Evolutionary conservation across 495 filamentous ascomycete species (phyloP), one percentile per base, ranked within the genome.

Genomic region (Penicillium atrosanguineum): DNA sequence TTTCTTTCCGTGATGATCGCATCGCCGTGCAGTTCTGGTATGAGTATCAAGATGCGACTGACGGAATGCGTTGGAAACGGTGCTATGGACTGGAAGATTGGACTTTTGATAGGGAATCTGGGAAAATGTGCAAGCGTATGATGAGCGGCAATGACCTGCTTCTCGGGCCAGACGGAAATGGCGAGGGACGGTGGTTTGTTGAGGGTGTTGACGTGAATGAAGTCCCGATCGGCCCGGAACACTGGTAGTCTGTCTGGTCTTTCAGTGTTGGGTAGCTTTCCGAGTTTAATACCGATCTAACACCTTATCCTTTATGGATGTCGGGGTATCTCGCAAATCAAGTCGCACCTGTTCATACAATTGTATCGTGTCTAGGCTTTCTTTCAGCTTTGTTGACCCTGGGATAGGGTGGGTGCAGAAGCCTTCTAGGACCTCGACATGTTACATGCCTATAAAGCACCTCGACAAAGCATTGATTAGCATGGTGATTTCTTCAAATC

Each of bases 11-110:
- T 14, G 73, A 72, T 40, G 61, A 75, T 48, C 69, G 65, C 15
- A 95, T 93, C 60, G 89, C 88, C 1, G 90, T 94, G 38, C 88
- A 95, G 69, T 95, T 95, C 68, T 95, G 90, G 90, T 95, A 95
- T 55, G 91, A 96, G 68, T 95, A 83, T 70, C 80, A 84, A 48
- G 90, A 95, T 61, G 70, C 67, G 6, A 54, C 78, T 1, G 87
- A 90, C 53, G 69, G 61, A 6, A 75, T 82, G 62, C 85, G 88
- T 61, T 97, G 90, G 91, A 95, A 88, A 80, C 79, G 91, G 16
- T 92, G 88, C 40, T 95, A 95, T 67, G 91, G 92, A 0, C 77
- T 95, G 21, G 90, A 96, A 72, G 88, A 96, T 64, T 96, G 90
- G 92, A 96, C 91, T 0, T 96, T 91, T 72, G 87, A 84, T 48